These are phyloP conservation scores for Malus hybrid DNA, from an alignment of 331 rosid species.

Conservation along the genomic window DNA sequence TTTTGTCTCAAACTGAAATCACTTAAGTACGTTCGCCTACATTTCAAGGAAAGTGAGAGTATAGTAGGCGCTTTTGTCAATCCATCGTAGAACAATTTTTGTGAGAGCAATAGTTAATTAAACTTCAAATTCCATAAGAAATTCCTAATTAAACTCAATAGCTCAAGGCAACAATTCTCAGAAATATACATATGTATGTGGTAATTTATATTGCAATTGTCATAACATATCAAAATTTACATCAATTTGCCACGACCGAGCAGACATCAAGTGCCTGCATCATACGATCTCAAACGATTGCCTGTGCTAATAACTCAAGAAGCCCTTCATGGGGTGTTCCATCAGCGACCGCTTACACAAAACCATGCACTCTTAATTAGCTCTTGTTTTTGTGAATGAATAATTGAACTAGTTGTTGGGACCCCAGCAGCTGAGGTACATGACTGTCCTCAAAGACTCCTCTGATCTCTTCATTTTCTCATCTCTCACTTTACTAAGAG, in stretches of 20 bases:
- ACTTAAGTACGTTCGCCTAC: background rate
- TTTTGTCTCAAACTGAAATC: background rate
- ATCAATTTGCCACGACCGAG: background rate
- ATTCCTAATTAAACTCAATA: background rate
- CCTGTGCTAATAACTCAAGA: background rate
- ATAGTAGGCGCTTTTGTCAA: background rate
- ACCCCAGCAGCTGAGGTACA: conserved; percentile 21
- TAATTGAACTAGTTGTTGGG: conserved; percentile 1
- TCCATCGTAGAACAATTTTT: background rate
- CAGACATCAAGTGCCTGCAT: background rate
- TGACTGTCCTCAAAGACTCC: conserved; percentile 26
- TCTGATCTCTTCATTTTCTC: conserved; percentile 11
- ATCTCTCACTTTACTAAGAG: background rate
- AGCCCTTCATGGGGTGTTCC: background rate
- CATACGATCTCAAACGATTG: background rate
- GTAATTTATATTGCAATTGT: background rate
- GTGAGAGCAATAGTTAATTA: background rate
- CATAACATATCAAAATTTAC: background rate
- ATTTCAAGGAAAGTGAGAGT: background rate
- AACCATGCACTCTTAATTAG: background rate
- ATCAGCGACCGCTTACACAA: background rate
- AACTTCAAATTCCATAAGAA: background rate
- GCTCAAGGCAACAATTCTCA: background rate
- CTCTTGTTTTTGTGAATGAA: background rate
- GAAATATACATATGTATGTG: background rate